Conservation (phyloP, 108 stramenopile genomes). For the Pseudonitzschia multiseries region DNA sequence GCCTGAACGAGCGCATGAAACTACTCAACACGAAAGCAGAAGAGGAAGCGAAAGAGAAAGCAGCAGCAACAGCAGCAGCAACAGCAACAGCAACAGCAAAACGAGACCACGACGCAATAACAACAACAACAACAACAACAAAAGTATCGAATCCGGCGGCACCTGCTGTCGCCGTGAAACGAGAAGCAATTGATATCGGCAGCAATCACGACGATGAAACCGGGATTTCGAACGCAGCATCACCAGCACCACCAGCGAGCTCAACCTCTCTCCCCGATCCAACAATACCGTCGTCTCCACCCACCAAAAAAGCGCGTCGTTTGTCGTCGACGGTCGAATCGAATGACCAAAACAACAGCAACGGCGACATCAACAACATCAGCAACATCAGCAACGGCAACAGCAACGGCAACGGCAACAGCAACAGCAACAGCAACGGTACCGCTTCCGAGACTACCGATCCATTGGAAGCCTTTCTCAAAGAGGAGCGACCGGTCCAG, state of each 20-base stretch:
- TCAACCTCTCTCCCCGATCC: too few species aligned
- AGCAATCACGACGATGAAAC: neutral
- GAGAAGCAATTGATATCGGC: neutral
- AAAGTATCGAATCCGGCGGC: too few species aligned
- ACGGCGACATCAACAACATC: neutral
- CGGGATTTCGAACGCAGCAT: neutral
- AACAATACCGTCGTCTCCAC: neutral
- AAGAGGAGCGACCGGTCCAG: constrained; percentile 34
- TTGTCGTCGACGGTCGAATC: neutral
- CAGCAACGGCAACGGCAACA: too few species aligned
- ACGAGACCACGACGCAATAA: too few species aligned
- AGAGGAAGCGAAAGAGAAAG: neutral
- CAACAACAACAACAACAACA: neutral
- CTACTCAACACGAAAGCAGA: constrained; percentile 26
- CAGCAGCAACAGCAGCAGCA: neutral
- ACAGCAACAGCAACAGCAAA: neutral
- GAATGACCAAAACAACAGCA: neutral
- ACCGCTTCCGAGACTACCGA: neutral
- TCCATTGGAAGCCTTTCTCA: neutral
- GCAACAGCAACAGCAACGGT: neutral
- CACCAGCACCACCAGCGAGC: too few species aligned
- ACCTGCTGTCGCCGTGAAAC: neutral
- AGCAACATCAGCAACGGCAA: too few species aligned
- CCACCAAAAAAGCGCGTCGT: neutral
- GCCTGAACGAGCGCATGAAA: constrained; percentile 56